Evolutionary conservation across 2,329 filamentous ascomycete genomes (phyloP).

Genomic region (Grosmannia penicillata): DNA sequence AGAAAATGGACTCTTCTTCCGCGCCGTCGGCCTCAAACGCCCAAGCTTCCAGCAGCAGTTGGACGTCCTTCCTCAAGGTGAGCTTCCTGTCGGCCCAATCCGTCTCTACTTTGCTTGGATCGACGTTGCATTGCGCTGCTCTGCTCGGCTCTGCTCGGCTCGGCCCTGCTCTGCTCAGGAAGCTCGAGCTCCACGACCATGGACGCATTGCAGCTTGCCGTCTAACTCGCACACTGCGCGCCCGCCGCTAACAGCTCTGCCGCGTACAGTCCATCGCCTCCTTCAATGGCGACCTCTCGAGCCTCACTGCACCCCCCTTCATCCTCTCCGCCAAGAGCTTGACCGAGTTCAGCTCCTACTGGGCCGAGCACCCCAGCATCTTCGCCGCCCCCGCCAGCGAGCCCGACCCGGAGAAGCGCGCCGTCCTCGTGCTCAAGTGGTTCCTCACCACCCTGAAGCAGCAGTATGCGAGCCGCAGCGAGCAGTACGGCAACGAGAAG

Average conservation of each 20-base stretch:
- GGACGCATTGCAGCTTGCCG: too few species aligned
- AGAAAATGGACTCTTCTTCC: slow-evolving; percentile 7
- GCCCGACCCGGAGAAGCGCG: slow-evolving; percentile 64
- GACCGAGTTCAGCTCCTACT: slow-evolving; percentile 71
- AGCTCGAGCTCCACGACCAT: too few species aligned
- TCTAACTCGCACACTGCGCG: too few species aligned
- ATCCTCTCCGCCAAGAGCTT: slow-evolving; percentile 67
- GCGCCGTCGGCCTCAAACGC: slow-evolving; percentile 18
- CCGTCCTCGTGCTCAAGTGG: slow-evolving; percentile 86
- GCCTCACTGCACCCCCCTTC: slow-evolving; percentile 68
- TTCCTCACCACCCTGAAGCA: slow-evolving; percentile 88
- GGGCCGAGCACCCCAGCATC: slow-evolving; percentile 63
- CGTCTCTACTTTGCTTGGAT: too few species aligned
- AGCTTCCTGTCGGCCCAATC: too few species aligned
- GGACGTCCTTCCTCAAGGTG: slow-evolving; percentile 37
- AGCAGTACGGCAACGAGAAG: slow-evolving; percentile 80
- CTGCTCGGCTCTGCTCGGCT: too few species aligned
- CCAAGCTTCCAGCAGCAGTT: slow-evolving; percentile 28
- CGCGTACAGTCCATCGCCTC: slow-evolving; percentile 62
- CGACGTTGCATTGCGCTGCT: too few species aligned
- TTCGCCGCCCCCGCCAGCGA: slow-evolving; percentile 74
- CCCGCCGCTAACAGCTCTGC: not conserved
- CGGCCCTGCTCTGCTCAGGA: too few species aligned
- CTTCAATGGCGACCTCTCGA: slow-evolving; percentile 70
- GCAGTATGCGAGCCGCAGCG: slow-evolving; percentile 61